Base-by-base conservation (phyloP, 2,329 filamentous ascomycete genomes). In the Fusarium buxicola region DNA sequence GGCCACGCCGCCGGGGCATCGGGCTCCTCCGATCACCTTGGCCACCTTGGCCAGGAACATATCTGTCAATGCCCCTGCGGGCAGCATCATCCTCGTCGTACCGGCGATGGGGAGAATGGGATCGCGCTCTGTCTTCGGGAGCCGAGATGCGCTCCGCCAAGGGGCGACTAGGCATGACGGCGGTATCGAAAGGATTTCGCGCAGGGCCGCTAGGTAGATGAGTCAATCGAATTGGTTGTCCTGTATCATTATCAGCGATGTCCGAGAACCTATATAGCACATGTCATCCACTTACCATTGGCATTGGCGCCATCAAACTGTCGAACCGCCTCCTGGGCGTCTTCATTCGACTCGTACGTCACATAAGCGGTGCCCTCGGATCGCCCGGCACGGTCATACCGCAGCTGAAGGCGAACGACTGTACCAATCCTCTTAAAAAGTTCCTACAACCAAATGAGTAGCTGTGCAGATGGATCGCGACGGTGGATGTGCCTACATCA, bases 221-320 rank as follows among this genome's bases (percentile, higher is more conserved):
- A 1, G 85, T 86, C 55, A 97, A 77, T 30, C 85, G 87, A 69
- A 97, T 97, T 4, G 92, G 92, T 77, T 94, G 92, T 44, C 91
- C 90, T 88, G 39, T 2, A 44, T 9, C 16, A 3, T 4, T 12
- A 31, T 71, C 30, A 70, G 57, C 21, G 28, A 18, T 34, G 16
- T 9, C 21, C 15, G 10, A 39, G 15, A 30, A 25, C 15, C 21
- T 25, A 13, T 9, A 15, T 32, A 15, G 12, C 8, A 16, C 15
- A 25, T 24, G 10, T 9, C 24, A 32, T 50, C 12, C 30, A 11
- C 58, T 32, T 80, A 84, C 89, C 90, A 69, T 95, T 94, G 55
- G 94, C 94, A 73, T 97, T 97, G 63, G 93, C 93, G 53, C 92
- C 92, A 73, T 97, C 89, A 72, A 90, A 97, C 69, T 97, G 90